Percentiles rank a stretch among this genome's conserved stretches.
Conservation (phyloP, 305 asterid species). For the Fraxinus ornus region DNA sequence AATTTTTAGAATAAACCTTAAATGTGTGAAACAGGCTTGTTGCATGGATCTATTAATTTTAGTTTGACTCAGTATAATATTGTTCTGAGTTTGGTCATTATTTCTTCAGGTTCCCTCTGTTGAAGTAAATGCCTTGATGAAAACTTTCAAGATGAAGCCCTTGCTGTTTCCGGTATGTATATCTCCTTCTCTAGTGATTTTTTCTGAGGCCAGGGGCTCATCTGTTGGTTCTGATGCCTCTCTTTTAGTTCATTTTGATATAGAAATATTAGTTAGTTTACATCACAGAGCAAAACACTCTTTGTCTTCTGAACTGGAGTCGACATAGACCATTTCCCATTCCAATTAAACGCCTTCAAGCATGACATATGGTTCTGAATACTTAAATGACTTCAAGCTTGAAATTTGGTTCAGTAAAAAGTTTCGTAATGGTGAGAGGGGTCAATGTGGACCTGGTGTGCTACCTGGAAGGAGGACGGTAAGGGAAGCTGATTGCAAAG, state of each 20-base stretch:
- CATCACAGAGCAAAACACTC: neutral
- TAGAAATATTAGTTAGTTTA: constrained; percentile 15
- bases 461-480: neutral
- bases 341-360: constrained; percentile 7
- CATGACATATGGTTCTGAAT: constrained; percentile 11
- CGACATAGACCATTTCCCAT: neutral
- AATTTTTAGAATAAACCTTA: neutral
- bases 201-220: constrained; percentile 7
- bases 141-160: constrained; percentile 97
- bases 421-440: neutral
- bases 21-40: constrained; percentile 10
- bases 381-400: constrained; percentile 15
- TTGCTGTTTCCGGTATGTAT: constrained; percentile 81
- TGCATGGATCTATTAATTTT: neutral
- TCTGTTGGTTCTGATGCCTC: constrained; percentile 23
- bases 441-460: neutral
- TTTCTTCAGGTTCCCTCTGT: constrained; percentile 90
- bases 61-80: neutral
- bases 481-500: neutral
- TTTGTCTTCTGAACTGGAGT: neutral
- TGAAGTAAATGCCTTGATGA: constrained; percentile 96
- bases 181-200: constrained; percentile 24
- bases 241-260: constrained; percentile 13
- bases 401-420: constrained; percentile 1
- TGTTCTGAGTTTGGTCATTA: constrained; percentile 18